phyloP scores from a whole-genome alignment of 768 basidiomycete genomes.

The Tubosaeta brunneosetosa region DNA sequence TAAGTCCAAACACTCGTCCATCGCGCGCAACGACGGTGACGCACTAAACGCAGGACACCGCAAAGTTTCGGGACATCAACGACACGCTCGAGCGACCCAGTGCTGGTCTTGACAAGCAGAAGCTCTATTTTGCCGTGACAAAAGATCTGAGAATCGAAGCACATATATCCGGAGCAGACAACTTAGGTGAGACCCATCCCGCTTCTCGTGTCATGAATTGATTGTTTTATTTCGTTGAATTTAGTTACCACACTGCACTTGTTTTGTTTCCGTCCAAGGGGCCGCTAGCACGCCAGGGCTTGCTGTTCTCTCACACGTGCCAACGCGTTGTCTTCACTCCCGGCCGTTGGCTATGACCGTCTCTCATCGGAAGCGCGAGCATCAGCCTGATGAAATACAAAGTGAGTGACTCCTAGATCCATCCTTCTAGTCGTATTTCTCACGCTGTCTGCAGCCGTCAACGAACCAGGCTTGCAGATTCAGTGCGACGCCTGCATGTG shows the following conservation, averaged over 20 bases:
- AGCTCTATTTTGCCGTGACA: neutral
- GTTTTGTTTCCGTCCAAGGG: neutral
- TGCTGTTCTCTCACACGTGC: neutral
- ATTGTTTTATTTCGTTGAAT: neutral
- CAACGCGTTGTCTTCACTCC: neutral
- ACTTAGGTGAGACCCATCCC: neutral
- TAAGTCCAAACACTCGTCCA: slow-evolving; percentile 10
- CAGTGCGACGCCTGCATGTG: slow-evolving; percentile 79
- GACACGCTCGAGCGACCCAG: neutral
- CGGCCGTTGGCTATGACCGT: slow-evolving; percentile 46
- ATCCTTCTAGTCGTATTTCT: slow-evolving; percentile 17
- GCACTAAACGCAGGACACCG: neutral
- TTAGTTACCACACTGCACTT: neutral
- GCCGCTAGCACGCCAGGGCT: neutral
- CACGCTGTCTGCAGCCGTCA: slow-evolving; percentile 51
- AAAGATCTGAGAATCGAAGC: neutral
- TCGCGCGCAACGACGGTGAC: slow-evolving; percentile 11
- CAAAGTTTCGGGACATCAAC: neutral
- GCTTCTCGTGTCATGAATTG: neutral
- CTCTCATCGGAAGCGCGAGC: slow-evolving; percentile 62
- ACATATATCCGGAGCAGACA: neutral
- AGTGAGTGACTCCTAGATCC: slow-evolving; percentile 36
- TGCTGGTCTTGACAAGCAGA: neutral
- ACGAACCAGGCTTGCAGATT: slow-evolving; percentile 78
- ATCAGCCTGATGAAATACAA: slow-evolving; percentile 61